Conservation (phyloP, 805 yeast species). For the Candida boleticola region DNA sequence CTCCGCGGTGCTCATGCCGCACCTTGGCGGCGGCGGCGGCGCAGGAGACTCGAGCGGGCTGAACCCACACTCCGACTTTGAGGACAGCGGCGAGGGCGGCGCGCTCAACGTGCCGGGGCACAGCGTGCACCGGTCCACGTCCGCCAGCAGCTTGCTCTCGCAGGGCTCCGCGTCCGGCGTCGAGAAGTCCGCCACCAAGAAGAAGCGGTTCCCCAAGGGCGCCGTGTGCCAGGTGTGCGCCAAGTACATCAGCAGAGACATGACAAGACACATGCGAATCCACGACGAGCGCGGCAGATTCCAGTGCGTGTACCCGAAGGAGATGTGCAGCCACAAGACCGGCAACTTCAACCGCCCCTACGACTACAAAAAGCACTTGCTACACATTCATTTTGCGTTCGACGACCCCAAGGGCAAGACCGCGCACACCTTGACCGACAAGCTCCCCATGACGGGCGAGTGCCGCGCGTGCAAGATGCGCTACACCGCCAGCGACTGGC, state of each 20-base stretch:
- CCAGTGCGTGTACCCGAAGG: constrained; percentile 40
- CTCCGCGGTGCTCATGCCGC: not conserved
- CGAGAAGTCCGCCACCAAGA: constrained; percentile 9
- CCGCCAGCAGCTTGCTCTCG: constrained; percentile 13
- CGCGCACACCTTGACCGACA: constrained; percentile 40
- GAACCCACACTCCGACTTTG: constrained; percentile 1
- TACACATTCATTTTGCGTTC: constrained; percentile 41
- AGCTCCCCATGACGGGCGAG: constrained; percentile 34
- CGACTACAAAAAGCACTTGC: constrained; percentile 44
- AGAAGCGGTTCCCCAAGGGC: constrained; percentile 33
- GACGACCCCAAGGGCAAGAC: constrained; percentile 40
- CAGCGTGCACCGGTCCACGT: not conserved
- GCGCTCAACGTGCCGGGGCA: not conserved
- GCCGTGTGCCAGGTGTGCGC: constrained; percentile 39
- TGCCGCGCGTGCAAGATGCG: constrained; percentile 49
- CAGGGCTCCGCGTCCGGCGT: constrained; percentile 9
- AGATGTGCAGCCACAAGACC: constrained; percentile 40
- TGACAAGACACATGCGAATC: constrained; percentile 41
- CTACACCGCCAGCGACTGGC: constrained; percentile 53
- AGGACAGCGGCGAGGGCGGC: not conserved
- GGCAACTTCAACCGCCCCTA: constrained; percentile 44
- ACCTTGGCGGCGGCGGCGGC: not conserved
- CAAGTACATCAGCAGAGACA: constrained; percentile 39
- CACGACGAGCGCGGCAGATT: constrained; percentile 44
- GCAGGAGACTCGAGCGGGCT: not conserved